Evolutionary conservation across 2,329 filamentous ascomycete genomes (phyloP), one percentile per base, ranked within the genome.

Genomic region (Fusarium sp.): DNA sequence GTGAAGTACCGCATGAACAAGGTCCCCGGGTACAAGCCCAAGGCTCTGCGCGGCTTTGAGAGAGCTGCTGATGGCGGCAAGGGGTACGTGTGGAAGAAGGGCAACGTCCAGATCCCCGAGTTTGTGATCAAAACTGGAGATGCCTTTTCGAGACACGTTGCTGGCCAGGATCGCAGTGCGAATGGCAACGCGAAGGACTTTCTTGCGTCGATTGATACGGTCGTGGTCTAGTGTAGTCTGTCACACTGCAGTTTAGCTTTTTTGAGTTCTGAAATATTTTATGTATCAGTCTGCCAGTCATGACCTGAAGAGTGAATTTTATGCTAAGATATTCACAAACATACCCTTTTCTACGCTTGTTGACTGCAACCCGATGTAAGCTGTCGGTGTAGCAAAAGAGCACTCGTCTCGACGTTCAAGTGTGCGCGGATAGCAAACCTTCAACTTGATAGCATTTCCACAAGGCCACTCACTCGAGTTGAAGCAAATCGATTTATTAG

Each of bases 1-100:
- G 70, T 74, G 7, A 56, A 56, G 55, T 74, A 74, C 48, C 72
- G 72, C 20, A 63, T 74, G 63, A 65, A 56, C 42, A 70, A 70
- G 48, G 38, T 63, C 11, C 24, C 58, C 5, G 58, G 43, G 22
- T 73, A 73, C 48, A 72, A 55, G 14, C 71, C 71, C 31, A 67
- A 50, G 39, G 66, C 66, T 24, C 60, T 73, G 2, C 55, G 62
- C 17, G 69, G 68, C 7, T 71, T 66, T 22, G 55, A 56, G 26
- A 71, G 69, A 14, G 18, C 36, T n/a, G 3, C 54, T 33, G 18
- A 65, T 20, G 59, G 58, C 4, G 50, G 53, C 20, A 65, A 61
- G 31, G 51, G 57, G 15, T 71, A 55, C 46, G 43, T 66, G 22
- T 70, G 71, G 69, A 68, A 53, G 52, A 71, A 66, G 53, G 65